phyloP scores from a whole-genome alignment of 148 eudicot species.

The Rhododendron ferrugineum region DNA sequence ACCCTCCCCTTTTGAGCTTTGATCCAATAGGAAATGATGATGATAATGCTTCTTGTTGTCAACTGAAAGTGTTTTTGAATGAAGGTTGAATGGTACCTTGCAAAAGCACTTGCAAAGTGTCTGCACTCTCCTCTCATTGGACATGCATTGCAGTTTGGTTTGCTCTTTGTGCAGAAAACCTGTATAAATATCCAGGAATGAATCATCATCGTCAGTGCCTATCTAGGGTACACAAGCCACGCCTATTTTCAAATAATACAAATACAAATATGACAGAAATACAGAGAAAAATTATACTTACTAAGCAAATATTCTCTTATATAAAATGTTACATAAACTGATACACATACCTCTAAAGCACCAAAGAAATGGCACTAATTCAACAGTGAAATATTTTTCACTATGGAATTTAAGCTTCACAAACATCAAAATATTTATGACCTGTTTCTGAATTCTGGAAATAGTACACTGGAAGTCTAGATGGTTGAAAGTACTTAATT shows the following conservation, averaged over 20 bases:
- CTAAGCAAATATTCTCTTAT: neutral
- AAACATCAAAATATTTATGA: neutral
- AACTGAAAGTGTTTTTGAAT: neutral
- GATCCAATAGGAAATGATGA: neutral
- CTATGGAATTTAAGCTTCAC: neutral
- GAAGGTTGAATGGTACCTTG: slow-evolving; percentile 35
- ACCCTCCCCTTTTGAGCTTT: neutral
- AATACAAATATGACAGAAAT: neutral
- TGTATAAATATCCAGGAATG: slow-evolving; percentile 18
- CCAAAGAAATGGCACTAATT: neutral
- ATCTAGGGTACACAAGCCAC: neutral
- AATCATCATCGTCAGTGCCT: neutral
- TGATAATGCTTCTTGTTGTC: neutral
- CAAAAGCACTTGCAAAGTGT: slow-evolving; percentile 76
- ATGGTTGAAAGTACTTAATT: neutral
- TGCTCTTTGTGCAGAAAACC: slow-evolving; percentile 73
- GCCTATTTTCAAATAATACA: neutral
- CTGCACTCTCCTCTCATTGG: slow-evolving; percentile 77
- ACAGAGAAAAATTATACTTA: neutral
- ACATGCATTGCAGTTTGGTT: slow-evolving; percentile 75
- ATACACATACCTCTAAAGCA: neutral
- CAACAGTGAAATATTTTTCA: neutral
- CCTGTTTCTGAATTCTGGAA: neutral
- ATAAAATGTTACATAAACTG: neutral
- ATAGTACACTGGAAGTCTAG: neutral